Evolutionary conservation across 345 rosid species (phyloP).

Genomic region (Murraya koenigii): DNA sequence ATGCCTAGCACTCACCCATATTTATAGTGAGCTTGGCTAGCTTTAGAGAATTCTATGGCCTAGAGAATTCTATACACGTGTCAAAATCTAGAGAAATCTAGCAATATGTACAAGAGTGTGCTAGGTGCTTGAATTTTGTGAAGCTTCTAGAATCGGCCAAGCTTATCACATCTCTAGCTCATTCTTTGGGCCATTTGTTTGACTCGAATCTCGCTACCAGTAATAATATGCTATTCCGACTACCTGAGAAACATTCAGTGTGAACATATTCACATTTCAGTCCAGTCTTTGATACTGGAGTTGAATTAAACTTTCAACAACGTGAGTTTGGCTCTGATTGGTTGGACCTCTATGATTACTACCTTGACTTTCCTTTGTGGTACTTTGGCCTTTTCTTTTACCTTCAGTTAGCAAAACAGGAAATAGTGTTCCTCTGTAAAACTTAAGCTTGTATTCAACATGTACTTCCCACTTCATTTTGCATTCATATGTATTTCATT

Average conservation of each 20-base stretch:
- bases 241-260: background rate
- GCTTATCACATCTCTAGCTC: no score
- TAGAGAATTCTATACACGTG: no score
- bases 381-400: background rate
- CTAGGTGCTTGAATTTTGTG: no score
- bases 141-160: no score
- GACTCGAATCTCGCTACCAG: no score
- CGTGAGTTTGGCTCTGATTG: background rate
- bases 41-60: no score
- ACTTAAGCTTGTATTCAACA: background rate
- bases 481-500: background rate
- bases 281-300: background rate
- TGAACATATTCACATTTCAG: background rate
- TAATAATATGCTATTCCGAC: background rate
- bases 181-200: no score
- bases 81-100: no score
- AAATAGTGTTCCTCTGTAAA: background rate
- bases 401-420: background rate
- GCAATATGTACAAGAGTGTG: no score
- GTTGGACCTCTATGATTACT: background rate
- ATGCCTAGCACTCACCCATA: no score
- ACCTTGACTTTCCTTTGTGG: background rate
- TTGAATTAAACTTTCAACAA: background rate
- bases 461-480: background rate
- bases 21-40: no score